Percentiles rank a stretch among this genome's conserved stretches.
Evolutionary conservation across 306 rosid species (phyloP).

Genomic region (Fragaria nilgerrensis): DNA sequence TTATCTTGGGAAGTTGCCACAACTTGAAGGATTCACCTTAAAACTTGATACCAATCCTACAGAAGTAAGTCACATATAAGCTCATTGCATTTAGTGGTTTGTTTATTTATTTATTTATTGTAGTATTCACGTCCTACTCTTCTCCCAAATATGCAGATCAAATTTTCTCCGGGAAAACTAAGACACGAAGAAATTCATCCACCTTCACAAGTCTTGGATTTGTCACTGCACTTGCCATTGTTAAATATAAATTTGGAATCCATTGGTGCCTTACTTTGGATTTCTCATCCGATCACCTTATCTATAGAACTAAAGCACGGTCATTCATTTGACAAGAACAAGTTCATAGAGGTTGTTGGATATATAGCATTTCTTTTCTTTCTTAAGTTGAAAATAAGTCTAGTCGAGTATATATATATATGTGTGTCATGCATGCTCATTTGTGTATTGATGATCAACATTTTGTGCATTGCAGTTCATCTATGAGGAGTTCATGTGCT

Average conservation of each 20-base stretch:
- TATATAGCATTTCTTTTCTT: too few species aligned
- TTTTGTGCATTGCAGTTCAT: not conserved
- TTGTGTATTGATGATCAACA: not conserved
- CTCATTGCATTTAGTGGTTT: not conserved
- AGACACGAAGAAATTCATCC: not conserved
- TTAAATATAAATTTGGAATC: not conserved
- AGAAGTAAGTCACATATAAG: not conserved
- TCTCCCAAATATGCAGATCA: not conserved
- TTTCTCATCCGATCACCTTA: not conserved
- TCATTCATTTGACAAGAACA: not conserved
- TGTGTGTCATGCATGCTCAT: not conserved
- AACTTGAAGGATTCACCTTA: not conserved
- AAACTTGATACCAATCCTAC: not conserved
- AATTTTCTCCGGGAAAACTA: not conserved
- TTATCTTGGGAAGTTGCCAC: not conserved
- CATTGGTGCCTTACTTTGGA: not conserved
- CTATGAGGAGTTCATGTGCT: not conserved
- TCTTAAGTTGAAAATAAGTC: too few species aligned
- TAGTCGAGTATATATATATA: not conserved
- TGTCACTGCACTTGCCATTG: not conserved
- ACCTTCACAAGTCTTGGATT: not conserved
- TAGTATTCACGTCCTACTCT: not conserved
- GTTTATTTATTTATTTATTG: not conserved
- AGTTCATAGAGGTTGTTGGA: not conserved
- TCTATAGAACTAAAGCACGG: not conserved